phyloP scores from a whole-genome alignment of 768 basidiomycete genomes.

The Russula vinacea region DNA sequence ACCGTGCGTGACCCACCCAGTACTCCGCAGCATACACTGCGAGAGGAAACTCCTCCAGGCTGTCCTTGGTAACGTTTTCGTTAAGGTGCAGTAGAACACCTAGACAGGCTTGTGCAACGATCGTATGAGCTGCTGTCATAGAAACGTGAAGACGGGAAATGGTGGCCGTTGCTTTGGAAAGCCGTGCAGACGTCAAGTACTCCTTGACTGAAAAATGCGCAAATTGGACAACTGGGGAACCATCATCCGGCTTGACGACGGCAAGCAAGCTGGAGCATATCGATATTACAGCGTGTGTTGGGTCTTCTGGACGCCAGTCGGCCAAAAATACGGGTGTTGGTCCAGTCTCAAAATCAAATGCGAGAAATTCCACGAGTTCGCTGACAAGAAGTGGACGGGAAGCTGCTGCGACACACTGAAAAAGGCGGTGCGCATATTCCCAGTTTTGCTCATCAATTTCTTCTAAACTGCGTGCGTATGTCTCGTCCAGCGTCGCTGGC shows the following conservation, averaged over 20 bases:
- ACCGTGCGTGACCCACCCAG: conserved; percentile 1
- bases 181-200: conserved; percentile 10
- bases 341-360: not conserved
- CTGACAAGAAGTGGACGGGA: conserved; percentile 3
- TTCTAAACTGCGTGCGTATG: not conserved
- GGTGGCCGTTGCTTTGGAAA: not conserved
- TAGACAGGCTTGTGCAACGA: conserved; percentile 4
- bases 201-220: conserved; percentile 20
- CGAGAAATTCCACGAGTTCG: conserved; percentile 14
- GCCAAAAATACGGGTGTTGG: not conserved
- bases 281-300: not conserved
- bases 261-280: conserved; percentile 8
- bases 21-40: conserved; percentile 4
- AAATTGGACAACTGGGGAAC: conserved; percentile 5
- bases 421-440: conserved; percentile 6
- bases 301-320: conserved; percentile 11
- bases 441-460: not conserved
- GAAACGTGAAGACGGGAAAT: conserved; percentile 2
- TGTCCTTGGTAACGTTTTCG: not conserved
- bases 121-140: not conserved
- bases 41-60: not conserved
- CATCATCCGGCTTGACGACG: not conserved
- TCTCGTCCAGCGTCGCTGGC: conserved; percentile 6
- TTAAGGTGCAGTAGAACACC: not conserved
- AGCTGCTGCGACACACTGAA: conserved; percentile 9